These are phyloP conservation scores for Phaeomoniella chlamydospora DNA, from an alignment of 2,329 filamentous ascomycete species.

Conservation along the genomic window DNA sequence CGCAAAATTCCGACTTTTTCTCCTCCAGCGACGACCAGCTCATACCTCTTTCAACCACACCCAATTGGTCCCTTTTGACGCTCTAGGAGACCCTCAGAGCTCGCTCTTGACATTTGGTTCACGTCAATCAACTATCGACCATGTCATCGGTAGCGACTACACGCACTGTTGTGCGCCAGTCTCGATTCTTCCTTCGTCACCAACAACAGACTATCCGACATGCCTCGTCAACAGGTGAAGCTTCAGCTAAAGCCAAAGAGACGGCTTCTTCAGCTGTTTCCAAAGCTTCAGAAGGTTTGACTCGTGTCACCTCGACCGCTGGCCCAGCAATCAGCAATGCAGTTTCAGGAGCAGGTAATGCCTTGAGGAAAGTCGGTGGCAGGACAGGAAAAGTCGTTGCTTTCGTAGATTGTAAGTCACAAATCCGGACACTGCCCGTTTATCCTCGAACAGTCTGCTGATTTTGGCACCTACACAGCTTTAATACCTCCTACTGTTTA, in stretches of 20 bases:
- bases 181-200: slow-evolving; percentile 6
- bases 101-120: background rate
- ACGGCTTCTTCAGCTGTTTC: slow-evolving; percentile 23
- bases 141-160: slow-evolving; percentile 5
- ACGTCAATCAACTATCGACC: slow-evolving; percentile 3
- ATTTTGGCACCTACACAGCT: slow-evolving; percentile 36
- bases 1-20: background rate
- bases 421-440: background rate
- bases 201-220: slow-evolving; percentile 20
- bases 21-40: background rate
- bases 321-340: slow-evolving; percentile 63
- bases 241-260: slow-evolving; percentile 29
- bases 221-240: slow-evolving; percentile 30
- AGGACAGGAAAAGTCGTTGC: slow-evolving; percentile 64
- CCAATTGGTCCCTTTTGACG: slow-evolving; percentile 1
- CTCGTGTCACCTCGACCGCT: slow-evolving; percentile 65
- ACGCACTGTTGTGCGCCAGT: slow-evolving; percentile 10
- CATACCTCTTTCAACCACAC: slow-evolving; percentile 1
- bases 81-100: background rate
- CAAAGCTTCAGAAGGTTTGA: slow-evolving; percentile 72
- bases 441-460: slow-evolving; percentile 8
- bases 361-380: slow-evolving; percentile 66
- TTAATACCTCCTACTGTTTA: slow-evolving; percentile 77
- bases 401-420: slow-evolving; percentile 71
- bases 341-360: slow-evolving; percentile 50